Evolutionary conservation across 805 yeast genomes (phyloP).

Genomic region (Kodamaea sagamina): DNA sequence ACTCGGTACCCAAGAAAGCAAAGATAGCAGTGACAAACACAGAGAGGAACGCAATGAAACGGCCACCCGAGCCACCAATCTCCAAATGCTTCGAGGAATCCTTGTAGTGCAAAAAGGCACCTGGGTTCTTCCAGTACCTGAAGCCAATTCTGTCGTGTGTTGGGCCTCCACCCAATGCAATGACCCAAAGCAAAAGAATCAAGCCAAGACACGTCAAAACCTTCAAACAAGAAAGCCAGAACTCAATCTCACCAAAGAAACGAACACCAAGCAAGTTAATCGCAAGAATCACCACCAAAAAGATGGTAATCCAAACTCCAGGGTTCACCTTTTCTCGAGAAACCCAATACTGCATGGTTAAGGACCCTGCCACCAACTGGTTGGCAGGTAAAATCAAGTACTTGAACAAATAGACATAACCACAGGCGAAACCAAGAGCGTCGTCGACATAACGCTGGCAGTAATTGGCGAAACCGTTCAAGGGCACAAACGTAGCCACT

Average conservation of each 20-base stretch:
- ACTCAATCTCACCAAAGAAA: conserved; percentile 39
- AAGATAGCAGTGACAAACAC: conserved; percentile 67
- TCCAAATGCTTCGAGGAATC: conserved; percentile 40
- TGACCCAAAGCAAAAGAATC: conserved; percentile 59
- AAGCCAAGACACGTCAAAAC: conserved; percentile 67
- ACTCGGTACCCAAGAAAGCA: conserved; percentile 71
- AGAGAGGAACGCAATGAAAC: conserved; percentile 62
- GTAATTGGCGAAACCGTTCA: conserved; percentile 68
- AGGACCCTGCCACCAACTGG: conserved; percentile 63
- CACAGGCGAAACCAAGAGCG: conserved; percentile 68
- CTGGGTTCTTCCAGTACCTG: conserved; percentile 70
- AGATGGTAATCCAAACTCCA: conserved; percentile 58
- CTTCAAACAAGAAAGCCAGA: conserved; percentile 64
- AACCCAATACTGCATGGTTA: conserved; percentile 57
- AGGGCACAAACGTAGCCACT: conserved; percentile 66
- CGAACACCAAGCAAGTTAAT: conserved; percentile 53
- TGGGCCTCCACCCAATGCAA: conserved; percentile 81
- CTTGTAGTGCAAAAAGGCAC: conserved; percentile 55
- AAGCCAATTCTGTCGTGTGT: conserved; percentile 72
- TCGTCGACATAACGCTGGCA: conserved; percentile 65
- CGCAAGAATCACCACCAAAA: conserved; percentile 42
- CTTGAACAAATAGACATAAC: conserved; percentile 60
- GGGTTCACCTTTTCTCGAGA: conserved; percentile 47
- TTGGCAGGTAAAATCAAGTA: conserved; percentile 60
- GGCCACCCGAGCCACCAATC: conserved; percentile 49